Evolutionary conservation across 768 basidiomycete species (phyloP).

Genomic region (Crassisporium funariophilum): DNA sequence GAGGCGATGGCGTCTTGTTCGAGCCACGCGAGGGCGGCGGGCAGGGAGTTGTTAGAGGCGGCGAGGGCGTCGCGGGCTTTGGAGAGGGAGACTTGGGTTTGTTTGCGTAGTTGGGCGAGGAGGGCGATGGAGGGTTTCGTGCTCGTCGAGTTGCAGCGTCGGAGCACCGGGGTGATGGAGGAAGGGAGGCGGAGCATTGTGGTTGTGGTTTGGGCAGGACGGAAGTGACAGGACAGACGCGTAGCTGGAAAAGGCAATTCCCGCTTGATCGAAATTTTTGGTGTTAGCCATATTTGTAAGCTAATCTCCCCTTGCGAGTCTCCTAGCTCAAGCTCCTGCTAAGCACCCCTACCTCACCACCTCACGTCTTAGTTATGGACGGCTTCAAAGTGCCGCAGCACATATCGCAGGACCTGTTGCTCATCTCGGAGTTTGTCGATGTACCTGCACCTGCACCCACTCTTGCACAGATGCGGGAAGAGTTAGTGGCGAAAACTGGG

Average conservation of each 20-base stretch:
- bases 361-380: no score
- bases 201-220: slow-evolving; percentile 12
- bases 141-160: slow-evolving; percentile 47
- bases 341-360: no score
- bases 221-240: slow-evolving; percentile 16
- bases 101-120: slow-evolving; percentile 84
- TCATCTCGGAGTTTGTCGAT: slow-evolving; percentile 70
- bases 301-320: no score
- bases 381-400: slow-evolving; percentile 61
- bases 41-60: slow-evolving; percentile 71
- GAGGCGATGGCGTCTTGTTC: slow-evolving; percentile 69
- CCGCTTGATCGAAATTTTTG: slow-evolving; percentile 20
- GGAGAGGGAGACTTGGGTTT: slow-evolving; percentile 76
- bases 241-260: slow-evolving; percentile 23
- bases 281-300: slow-evolving; percentile 6
- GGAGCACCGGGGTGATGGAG: slow-evolving; percentile 41
- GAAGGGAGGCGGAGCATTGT: slow-evolving; percentile 16
- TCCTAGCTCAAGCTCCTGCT: slow-evolving; percentile 7
- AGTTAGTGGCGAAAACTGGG: neutral
- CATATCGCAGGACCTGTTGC: slow-evolving; percentile 72
- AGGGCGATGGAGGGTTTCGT: slow-evolving; percentile 71
- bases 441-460: slow-evolving; percentile 11
- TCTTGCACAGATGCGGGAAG: neutral
- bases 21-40: slow-evolving; percentile 79
- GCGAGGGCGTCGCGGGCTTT: slow-evolving; percentile 89